Base-by-base conservation (phyloP, 2,329 filamentous ascomycete genomes). In the Talaromyces sp. region DNA sequence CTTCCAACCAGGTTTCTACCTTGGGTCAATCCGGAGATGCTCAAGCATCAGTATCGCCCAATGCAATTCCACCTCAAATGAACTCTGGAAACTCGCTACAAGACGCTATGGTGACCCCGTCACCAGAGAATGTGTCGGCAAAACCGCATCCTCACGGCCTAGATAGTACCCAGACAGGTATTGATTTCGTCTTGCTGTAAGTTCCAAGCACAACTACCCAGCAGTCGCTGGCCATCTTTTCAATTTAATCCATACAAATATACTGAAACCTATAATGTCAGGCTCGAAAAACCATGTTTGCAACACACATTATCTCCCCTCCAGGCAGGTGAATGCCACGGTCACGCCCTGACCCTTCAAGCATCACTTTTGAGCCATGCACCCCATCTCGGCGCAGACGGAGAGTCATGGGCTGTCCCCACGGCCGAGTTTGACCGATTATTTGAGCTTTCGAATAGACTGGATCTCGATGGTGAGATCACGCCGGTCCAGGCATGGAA, bases 401-500 rank as follows among this genome's bases (percentile, higher is more conserved):
- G 43, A 19, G 27, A 19, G 11, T 41, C 41, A 12, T 66, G 64
- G 64, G 58, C 65, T 19, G 55, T 61, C 6, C 59, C 64, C 0
- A 54, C 59, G 1, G 56, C 55, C 2, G 60, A 62, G 9, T 60
- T 66, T 3, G 56, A 61, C n/a, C 57, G 43, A 10, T 56, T 65
- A 2, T 61, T 63, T n/a, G 57, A 66, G 31, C 57, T 64, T 17
- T 62, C 64, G 3, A 48, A 54, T 1, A 57, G 9, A 19, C 60
- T 65, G 14, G 57, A 57, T 3, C 43, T 65, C 3, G 50, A 65
- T 4, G 65, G 65, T 10, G 71, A 74, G 35, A 56, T 75, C 2
- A 76, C 73, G 1, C 74, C 74, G 0, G 68, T 76, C 1, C 74
- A 76, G 58, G 73, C 70, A 3, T 74, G 72, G 73, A 66, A 71